phyloP scores from a whole-genome alignment of 2,329 filamentous ascomycete genomes.

The Cytospora schulzeri region DNA sequence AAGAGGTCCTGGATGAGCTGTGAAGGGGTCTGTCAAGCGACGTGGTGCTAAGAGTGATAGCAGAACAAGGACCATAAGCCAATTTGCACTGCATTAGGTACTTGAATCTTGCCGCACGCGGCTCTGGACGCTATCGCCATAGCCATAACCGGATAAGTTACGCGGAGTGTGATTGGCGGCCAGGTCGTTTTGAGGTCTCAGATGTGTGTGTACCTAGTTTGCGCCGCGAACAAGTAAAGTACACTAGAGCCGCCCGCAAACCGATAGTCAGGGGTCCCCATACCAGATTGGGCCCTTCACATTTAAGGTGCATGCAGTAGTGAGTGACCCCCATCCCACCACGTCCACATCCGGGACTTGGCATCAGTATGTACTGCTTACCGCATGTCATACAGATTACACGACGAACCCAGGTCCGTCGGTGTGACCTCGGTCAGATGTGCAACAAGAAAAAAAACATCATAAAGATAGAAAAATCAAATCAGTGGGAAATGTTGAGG shows the following conservation, averaged over 20 bases:
- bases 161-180: too few relatives aligned
- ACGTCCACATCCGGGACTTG: not conserved
- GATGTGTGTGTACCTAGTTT: too few relatives aligned
- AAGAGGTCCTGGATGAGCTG: constrained; percentile 7
- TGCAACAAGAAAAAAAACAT: not conserved
- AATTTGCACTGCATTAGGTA: too few relatives aligned
- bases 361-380: not conserved
- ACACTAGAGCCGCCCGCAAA: not conserved
- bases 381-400: not conserved
- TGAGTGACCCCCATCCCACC: not conserved
- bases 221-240: too few relatives aligned
- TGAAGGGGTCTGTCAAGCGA: too few relatives aligned
- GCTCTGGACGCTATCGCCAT: not conserved
- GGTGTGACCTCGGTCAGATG: not conserved
- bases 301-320: not conserved
- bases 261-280: not conserved
- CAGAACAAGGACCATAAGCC: too few relatives aligned
- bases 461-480: not conserved
- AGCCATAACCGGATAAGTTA: too few relatives aligned
- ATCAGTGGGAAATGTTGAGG: constrained; percentile 4
- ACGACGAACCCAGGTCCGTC: not conserved
- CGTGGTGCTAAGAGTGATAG: too few relatives aligned
- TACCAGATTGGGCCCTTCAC: not conserved
- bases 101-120: too few relatives aligned
- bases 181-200: too few relatives aligned